phyloP scores from a whole-genome alignment of 768 basidiomycete genomes.

The Butyriboletus loyo region DNA sequence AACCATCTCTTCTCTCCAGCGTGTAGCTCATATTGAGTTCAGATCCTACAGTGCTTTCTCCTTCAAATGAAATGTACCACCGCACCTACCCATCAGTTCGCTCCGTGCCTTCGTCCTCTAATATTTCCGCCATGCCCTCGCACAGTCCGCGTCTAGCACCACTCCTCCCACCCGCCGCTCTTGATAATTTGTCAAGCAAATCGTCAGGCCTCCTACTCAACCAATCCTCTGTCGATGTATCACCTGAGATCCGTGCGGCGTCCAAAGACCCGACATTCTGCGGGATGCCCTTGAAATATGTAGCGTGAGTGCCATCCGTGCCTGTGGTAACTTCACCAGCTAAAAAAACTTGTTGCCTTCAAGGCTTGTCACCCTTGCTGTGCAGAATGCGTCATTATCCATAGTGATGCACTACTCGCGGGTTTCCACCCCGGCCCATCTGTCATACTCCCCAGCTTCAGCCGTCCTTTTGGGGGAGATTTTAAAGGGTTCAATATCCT shows the following conservation, averaged over 20 bases:
- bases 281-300: constrained; percentile 75
- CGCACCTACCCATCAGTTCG: constrained; percentile 55
- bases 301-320: constrained; percentile 54
- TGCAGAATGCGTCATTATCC: constrained; percentile 93
- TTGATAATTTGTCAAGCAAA: constrained; percentile 42
- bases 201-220: constrained; percentile 35
- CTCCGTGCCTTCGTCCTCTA: constrained; percentile 46
- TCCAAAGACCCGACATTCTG: constrained; percentile 51
- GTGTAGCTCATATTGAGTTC: constrained; percentile 14
- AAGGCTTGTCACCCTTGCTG: constrained; percentile 80
- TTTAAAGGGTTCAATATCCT: constrained; percentile 89
- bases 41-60: constrained; percentile 28
- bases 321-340: neutral
- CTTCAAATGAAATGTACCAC: constrained; percentile 58
- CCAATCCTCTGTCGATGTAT: constrained; percentile 33
- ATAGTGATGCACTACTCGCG: constrained; percentile 99
- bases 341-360: constrained; percentile 5
- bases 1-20: constrained; percentile 3
- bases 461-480: constrained; percentile 95
- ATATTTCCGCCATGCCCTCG: constrained; percentile 13
- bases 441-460: constrained; percentile 88
- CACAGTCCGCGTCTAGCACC: constrained; percentile 47
- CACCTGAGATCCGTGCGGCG: constrained; percentile 24
- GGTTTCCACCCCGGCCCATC: constrained; percentile 71
- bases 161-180: constrained; percentile 47